Evolutionary conservation across 139 green algal species (phyloP).

Genomic region (Chlorokybus atmophyticus): DNA sequence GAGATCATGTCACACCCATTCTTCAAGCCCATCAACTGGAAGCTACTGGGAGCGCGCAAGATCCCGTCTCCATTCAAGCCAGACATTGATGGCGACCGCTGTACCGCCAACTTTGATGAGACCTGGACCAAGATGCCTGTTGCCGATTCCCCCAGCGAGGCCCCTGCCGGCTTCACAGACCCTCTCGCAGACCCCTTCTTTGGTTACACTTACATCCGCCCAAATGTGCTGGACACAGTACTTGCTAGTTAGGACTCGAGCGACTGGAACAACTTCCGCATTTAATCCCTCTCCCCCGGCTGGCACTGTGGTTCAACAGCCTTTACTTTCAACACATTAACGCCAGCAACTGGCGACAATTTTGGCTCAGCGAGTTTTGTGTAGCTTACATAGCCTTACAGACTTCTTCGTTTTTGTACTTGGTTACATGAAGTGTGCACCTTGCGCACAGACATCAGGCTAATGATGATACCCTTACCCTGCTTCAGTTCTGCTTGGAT

Average conservation of each 20-base stretch:
- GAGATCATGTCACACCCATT: slow-evolving; percentile 69
- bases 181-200: slow-evolving; percentile 34
- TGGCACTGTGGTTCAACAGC: too few species aligned
- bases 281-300: too few species aligned
- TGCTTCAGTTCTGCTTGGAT: too few species aligned
- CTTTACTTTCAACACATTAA: too few species aligned
- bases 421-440: too few species aligned
- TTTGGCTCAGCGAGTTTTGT: too few species aligned
- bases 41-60: slow-evolving; percentile 51
- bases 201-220: slow-evolving; percentile 54
- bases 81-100: slow-evolving; percentile 18
- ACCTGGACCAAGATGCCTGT: slow-evolving; percentile 58
- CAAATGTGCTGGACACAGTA: slow-evolving; percentile 5
- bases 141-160: slow-evolving; percentile 51
- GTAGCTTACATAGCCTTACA: too few species aligned
- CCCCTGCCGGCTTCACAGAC: slow-evolving; percentile 6
- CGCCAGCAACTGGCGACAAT: too few species aligned
- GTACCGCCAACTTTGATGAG: slow-evolving; percentile 73
- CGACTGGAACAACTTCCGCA: too few species aligned
- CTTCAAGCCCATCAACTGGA: slow-evolving; percentile 78
- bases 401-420: too few species aligned
- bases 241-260: neutral
- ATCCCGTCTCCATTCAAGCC: slow-evolving; percentile 76
- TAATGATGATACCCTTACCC: too few species aligned
- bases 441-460: too few species aligned